Conservation (phyloP, 2,329 filamentous ascomycete species). For the Orbilia ellipsospora region DNA sequence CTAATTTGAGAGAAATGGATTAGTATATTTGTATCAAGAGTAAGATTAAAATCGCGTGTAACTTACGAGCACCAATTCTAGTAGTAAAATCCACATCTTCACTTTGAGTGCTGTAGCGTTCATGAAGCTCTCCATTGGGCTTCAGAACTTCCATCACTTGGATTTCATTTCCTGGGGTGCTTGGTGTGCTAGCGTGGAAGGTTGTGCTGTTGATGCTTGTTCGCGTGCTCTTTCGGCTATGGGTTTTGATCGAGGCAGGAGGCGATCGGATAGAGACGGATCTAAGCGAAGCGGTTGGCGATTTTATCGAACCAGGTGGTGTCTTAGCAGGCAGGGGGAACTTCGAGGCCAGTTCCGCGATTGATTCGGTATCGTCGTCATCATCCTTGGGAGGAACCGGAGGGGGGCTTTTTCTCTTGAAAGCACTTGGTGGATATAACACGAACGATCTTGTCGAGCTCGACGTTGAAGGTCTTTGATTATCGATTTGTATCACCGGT, state of each 20-base stretch:
- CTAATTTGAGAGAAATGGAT: slow-evolving; percentile 9
- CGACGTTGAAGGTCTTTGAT: slow-evolving; percentile 36
- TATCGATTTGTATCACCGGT: slow-evolving; percentile 20
- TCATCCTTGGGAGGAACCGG: slow-evolving; percentile 28
- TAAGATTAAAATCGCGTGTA: slow-evolving; percentile 1
- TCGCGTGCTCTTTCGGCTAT: slow-evolving; percentile 31
- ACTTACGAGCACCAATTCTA: slow-evolving; percentile 22
- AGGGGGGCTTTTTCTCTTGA: slow-evolving; percentile 30
- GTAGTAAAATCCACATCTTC: slow-evolving; percentile 31
- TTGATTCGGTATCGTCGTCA: slow-evolving; percentile 41
- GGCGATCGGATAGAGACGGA: slow-evolving; percentile 34
- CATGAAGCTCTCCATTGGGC: slow-evolving; percentile 46
- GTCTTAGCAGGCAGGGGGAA: slow-evolving; percentile 46
- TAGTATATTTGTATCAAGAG: not conserved
- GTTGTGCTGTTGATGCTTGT: slow-evolving; percentile 33
- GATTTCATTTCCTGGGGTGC: slow-evolving; percentile 28
- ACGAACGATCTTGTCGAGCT: slow-evolving; percentile 31
- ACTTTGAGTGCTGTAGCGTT: slow-evolving; percentile 28
- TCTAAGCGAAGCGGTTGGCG: slow-evolving; percentile 28
- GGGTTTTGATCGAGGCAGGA: slow-evolving; percentile 31
- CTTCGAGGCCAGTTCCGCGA: slow-evolving; percentile 44
- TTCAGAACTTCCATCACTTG: slow-evolving; percentile 45
- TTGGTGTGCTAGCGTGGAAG: slow-evolving; percentile 20
- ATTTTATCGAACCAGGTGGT: slow-evolving; percentile 43
- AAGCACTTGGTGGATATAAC: slow-evolving; percentile 31